Percentiles rank a stretch among this genome's conserved stretches.
These are phyloP conservation scores for Lactifluus echinatus DNA, from an alignment of 768 basidiomycete species.

Conservation along the genomic window DNA sequence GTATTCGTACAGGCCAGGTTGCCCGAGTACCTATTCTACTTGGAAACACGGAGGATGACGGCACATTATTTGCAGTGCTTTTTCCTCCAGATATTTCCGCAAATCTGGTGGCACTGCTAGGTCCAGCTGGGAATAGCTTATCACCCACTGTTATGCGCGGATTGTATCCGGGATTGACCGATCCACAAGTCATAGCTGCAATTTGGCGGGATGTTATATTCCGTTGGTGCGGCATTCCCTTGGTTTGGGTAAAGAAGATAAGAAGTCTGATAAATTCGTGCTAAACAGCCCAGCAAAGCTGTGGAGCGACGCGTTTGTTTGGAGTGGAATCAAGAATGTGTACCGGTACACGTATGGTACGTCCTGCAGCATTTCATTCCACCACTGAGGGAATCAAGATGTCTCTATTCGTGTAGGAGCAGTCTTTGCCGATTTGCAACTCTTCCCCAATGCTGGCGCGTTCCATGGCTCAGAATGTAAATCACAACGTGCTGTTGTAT, in stretches of 20 bases:
- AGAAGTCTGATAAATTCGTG: too few relatives aligned
- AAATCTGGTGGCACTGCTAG: background rate
- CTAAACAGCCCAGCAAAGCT: too few relatives aligned
- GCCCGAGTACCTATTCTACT: conserved; percentile 1
- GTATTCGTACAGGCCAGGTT: background rate
- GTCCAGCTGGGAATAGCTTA: background rate
- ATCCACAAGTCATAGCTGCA: background rate
- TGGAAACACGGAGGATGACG: conserved; percentile 3
- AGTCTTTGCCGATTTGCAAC: too few relatives aligned
- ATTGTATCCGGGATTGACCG: background rate
- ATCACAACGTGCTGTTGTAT: too few relatives aligned
- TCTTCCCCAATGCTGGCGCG: too few relatives aligned
- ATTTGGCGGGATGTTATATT: background rate
- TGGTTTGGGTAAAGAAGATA: background rate
- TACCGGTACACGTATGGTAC: background rate
- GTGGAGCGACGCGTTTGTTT: conserved; percentile 3
- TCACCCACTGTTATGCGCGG: background rate
- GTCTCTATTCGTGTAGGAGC: too few relatives aligned
- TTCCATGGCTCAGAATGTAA: too few relatives aligned
- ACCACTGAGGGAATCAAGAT: too few relatives aligned
- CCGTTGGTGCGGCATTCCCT: conserved; percentile 2
- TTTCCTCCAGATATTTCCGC: background rate
- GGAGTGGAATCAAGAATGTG: background rate
- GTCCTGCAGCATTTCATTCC: too few relatives aligned
- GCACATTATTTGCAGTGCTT: background rate